Evolutionary conservation across 441 rosid species (phyloP).

Genomic region (Isatis lusitanica): DNA sequence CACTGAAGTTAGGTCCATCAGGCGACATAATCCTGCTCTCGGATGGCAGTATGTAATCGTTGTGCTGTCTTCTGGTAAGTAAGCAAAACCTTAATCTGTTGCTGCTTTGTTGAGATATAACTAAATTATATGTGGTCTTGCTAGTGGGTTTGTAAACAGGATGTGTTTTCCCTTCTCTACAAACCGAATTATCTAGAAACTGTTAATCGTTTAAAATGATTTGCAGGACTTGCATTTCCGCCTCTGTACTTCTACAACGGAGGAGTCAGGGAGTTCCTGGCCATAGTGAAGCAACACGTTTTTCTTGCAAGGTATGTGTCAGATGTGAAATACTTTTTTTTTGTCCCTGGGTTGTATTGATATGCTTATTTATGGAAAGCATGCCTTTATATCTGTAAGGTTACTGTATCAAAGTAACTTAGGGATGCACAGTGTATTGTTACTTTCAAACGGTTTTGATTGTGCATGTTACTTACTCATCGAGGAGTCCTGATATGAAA

Average conservation of each 20-base stretch:
- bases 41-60: constrained; percentile 97
- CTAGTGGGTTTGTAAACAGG: constrained; percentile 3
- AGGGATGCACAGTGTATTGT: constrained; percentile 13
- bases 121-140: not conserved
- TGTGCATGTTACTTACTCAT: constrained; percentile 1
- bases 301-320: constrained; percentile 78
- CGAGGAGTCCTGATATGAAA: not conserved
- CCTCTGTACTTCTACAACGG: constrained; percentile 95
- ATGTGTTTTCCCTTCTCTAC: not conserved
- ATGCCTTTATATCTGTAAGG: not conserved
- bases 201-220: constrained; percentile 7
- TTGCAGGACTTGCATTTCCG: constrained; percentile 89
- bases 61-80: constrained; percentile 89
- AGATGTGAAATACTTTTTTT: not conserved
- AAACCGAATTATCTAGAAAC: not conserved
- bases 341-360: no score
- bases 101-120: not conserved
- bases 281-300: constrained; percentile 81
- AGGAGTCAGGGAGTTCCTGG: constrained; percentile 91
- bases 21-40: constrained; percentile 82
- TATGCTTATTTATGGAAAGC: constrained; percentile 10
- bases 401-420: constrained; percentile 8
- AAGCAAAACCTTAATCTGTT: not conserved
- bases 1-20: constrained; percentile 77
- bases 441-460: constrained; percentile 5